phyloP scores from a whole-genome alignment of 768 basidiomycete species.

The Termitomyces sp. region DNA sequence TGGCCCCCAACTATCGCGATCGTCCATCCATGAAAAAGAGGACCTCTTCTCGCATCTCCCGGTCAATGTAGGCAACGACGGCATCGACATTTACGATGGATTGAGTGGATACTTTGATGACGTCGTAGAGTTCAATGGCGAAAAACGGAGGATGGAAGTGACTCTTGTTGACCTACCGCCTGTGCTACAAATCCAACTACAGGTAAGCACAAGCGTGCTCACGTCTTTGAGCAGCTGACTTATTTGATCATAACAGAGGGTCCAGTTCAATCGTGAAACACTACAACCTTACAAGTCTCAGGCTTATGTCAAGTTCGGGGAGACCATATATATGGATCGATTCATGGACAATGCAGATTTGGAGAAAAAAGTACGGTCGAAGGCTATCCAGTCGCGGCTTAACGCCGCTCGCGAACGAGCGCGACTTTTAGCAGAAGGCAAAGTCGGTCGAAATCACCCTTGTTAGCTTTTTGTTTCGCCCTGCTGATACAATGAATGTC shows the following conservation, averaged over 20 bases:
- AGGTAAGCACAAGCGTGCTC: conserved; percentile 45
- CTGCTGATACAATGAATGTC: background rate
- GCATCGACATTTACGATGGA: conserved; percentile 91
- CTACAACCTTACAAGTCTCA: conserved; percentile 94
- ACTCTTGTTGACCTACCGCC: conserved; percentile 83
- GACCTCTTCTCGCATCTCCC: conserved; percentile 92
- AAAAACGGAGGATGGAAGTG: conserved; percentile 84
- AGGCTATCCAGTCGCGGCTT: conserved; percentile 63
- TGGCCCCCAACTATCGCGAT: conserved; percentile 33
- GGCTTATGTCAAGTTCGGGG: conserved; percentile 87
- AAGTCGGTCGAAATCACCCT: conserved; percentile 37
- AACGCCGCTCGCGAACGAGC: conserved; percentile 61
- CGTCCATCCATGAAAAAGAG: conserved; percentile 76
- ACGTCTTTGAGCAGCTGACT: background rate
- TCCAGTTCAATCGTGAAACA: conserved; percentile 91
- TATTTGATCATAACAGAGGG: conserved; percentile 45
- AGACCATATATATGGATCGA: conserved; percentile 86
- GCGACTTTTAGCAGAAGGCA: conserved; percentile 60
- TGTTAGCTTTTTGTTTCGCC: background rate
- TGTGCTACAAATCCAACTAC: conserved; percentile 90
- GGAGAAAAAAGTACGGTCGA: conserved; percentile 65
- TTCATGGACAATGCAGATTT: conserved; percentile 77
- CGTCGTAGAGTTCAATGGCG: conserved; percentile 80
- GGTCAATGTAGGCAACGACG: conserved; percentile 86
- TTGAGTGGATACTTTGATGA: conserved; percentile 89